Evolutionary conservation across 176 grass and related monocot species (phyloP), one percentile per base, ranked within the genome.

Genomic region (Musa itinerans): DNA sequence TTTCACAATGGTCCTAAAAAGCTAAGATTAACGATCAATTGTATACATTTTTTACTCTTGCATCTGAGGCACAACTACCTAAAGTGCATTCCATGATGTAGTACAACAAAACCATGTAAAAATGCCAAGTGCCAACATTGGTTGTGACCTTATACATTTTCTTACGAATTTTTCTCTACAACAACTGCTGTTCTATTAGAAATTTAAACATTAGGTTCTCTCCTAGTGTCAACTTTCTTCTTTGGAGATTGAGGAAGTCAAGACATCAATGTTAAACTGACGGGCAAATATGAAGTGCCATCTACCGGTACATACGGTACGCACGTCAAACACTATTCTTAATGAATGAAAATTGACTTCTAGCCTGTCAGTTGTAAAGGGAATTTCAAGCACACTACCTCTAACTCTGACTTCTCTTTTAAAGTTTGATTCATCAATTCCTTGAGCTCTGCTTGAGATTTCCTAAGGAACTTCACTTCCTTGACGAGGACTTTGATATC

Each of bases 401-500:
- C 87, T 82, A 99, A 89, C 57, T 92, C 91, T 76, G 84, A 81
- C 71, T 94, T 99, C 69, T 99, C 91, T 77, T 92, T 88, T 66
- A 83, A 66, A 80, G 89, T 82, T 81, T 81, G 78, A 86, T 85
- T 87, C 68, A 91, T 67, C 34, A 86, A 58, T 86, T 88, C 81
- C 80, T 92, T 89, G 76, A 94, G 85, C 82, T 99, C 95, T 10
- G 76, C 78, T 88, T 99, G 86, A 61, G 95, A 94, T 74, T 82
- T 99, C 71, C 95, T 89, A 78, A 99, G 90, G 69, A 79, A 88
- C 69, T 89, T 99, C 69, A 99, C 91, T 77, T 99, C 95, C 82
- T 92, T 99, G 79, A 88, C 74, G 81, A 99, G 95, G 74, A 99
- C 88, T 82, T 99, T 99, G 52, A 84, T 84, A 80, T 99, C 95